Percentiles rank a stretch among this genome's conserved stretches.
phyloP scores from a whole-genome alignment of 78 protist genomes.

The Dictyostelium firmibasis region DNA sequence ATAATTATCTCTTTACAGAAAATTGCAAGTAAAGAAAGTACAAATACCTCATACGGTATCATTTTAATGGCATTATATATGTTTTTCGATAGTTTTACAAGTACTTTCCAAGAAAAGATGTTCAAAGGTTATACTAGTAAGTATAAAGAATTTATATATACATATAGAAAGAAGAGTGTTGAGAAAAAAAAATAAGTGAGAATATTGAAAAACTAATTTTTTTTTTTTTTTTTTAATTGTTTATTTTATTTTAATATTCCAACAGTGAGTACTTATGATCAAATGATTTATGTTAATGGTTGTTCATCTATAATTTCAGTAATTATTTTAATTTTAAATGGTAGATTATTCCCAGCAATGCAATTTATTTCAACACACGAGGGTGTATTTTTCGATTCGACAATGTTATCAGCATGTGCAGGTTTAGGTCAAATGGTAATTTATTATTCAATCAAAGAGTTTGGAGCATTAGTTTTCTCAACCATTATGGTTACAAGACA shows the following conservation, averaged over 20 bases:
- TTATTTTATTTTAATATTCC: background rate
- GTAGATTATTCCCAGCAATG: slow-evolving; percentile 54
- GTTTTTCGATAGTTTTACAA: slow-evolving; percentile 73
- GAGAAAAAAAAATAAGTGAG: background rate
- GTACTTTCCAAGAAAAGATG: slow-evolving; percentile 81
- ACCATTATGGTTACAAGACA: slow-evolving; percentile 76
- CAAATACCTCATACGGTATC: slow-evolving; percentile 14
- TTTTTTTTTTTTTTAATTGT: background rate
- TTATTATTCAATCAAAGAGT: slow-evolving; percentile 58
- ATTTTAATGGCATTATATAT: slow-evolving; percentile 54
- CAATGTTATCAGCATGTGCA: slow-evolving; percentile 48
- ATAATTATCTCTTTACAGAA: background rate
- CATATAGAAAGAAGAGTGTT: too few relatives aligned
- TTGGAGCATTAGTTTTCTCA: slow-evolving; percentile 83
- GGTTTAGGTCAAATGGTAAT: slow-evolving; percentile 74
- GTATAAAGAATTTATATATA: too few relatives aligned
- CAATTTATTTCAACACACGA: slow-evolving; percentile 18
- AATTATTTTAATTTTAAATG: background rate
- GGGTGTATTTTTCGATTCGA: slow-evolving; percentile 41
- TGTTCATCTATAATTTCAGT: slow-evolving; percentile 52
- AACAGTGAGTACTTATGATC: slow-evolving; percentile 76
- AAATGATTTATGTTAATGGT: slow-evolving; percentile 84
- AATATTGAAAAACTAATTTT: background rate
- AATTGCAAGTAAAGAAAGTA: slow-evolving; percentile 9
- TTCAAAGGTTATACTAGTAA: slow-evolving; percentile 49